Evolutionary conservation across 768 basidiomycete genomes (phyloP).

Genomic region (Boletus barrowsii): DNA sequence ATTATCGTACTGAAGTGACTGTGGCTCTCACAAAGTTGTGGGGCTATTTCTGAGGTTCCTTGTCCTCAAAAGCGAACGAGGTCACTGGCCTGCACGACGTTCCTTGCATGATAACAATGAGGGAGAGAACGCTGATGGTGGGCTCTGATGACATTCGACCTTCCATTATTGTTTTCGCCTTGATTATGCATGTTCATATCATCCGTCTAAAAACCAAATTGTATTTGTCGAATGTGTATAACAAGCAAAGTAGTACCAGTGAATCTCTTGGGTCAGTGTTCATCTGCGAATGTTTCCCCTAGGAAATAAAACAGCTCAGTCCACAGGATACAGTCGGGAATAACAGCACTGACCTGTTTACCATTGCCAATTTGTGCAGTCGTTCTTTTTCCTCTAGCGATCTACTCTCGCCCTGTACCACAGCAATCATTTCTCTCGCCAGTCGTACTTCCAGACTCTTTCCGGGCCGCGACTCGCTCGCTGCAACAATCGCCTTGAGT

Average conservation of each 20-base stretch:
- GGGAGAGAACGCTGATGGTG: neutral
- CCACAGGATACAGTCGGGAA: neutral
- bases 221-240: too few species aligned
- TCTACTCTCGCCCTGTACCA: constrained; percentile 59
- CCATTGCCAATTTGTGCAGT: constrained; percentile 66
- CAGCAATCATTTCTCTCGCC: constrained; percentile 73
- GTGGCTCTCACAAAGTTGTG: too few species aligned
- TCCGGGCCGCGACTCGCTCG: constrained; percentile 54
- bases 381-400: constrained; percentile 61
- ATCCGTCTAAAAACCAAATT: too few species aligned
- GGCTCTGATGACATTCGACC: too few species aligned
- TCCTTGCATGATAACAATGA: neutral
- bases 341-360: constrained; percentile 61
- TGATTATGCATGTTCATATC: too few species aligned
- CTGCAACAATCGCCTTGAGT: constrained; percentile 68
- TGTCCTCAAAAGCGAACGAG: neutral
- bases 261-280: neutral
- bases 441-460: constrained; percentile 64
- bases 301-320: constrained; percentile 3
- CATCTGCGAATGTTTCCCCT: constrained; percentile 25
- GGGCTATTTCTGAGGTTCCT: too few species aligned
- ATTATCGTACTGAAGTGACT: too few species aligned
- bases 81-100: neutral
- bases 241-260: too few species aligned
- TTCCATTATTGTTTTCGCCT: too few species aligned